Evolutionary conservation across 2,329 filamentous ascomycete species (phyloP).

Genomic region (Trichophyton verrucosum): DNA sequence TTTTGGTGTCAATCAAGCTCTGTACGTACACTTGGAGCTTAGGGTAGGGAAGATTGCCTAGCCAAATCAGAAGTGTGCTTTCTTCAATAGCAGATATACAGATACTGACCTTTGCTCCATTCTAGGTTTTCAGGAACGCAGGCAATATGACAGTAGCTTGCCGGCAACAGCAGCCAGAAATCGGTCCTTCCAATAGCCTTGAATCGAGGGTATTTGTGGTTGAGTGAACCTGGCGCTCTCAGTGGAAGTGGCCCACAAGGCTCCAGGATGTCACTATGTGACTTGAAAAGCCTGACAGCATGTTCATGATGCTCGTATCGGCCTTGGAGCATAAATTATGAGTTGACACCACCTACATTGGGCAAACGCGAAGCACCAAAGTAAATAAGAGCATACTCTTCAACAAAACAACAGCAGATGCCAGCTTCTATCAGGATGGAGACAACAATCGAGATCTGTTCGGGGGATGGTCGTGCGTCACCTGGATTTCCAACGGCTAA

Average conservation of each 20-base stretch:
- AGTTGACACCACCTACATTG: no score
- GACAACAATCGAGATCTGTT: slow-evolving; percentile 6
- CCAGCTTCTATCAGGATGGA: no score
- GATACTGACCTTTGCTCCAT: no score
- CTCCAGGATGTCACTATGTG: slow-evolving; percentile 9
- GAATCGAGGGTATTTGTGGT: slow-evolving; percentile 14
- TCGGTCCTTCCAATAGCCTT: slow-evolving; percentile 7
- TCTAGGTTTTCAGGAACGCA: no score
- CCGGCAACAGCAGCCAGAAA: no score
- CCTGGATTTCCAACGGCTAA: slow-evolving; percentile 7
- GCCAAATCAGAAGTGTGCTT: no score
- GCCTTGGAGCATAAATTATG: no score
- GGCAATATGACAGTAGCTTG: no score
- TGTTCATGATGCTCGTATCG: slow-evolving; percentile 6
- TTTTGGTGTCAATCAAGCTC: slow-evolving; percentile 19
- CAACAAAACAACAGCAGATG: no score
- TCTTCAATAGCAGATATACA: no score
- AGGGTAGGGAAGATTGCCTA: slow-evolving; percentile 15
- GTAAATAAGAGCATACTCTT: no score
- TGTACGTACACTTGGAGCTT: slow-evolving; percentile 20
- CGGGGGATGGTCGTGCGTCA: slow-evolving; percentile 5
- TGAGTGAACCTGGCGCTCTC: slow-evolving; percentile 3
- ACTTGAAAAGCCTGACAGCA: slow-evolving; percentile 10
- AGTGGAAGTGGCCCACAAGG: slow-evolving; percentile 11
- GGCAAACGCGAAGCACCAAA: no score